Conservation (phyloP, 176 grass and related monocot species). For the Ensete glaucum region DNA sequence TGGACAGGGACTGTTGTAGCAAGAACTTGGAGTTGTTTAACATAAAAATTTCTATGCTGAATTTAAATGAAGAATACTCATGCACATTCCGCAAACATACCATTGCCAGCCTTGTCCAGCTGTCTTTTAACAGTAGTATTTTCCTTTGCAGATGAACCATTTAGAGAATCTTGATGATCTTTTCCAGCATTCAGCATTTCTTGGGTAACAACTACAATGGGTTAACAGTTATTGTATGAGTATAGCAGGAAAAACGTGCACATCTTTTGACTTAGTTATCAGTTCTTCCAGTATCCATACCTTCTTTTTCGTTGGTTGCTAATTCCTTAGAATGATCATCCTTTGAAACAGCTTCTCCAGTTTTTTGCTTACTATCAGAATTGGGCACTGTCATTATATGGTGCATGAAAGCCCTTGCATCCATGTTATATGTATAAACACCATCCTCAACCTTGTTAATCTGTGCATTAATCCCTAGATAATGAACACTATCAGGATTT, state of each 20-base stretch:
- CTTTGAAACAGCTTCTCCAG: slow-evolving; percentile 17
- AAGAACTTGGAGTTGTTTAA: neutral
- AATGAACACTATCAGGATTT: slow-evolving; percentile 74
- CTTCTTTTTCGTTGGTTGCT: slow-evolving; percentile 24
- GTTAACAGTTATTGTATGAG: neutral
- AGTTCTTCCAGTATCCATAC: slow-evolving; percentile 22
- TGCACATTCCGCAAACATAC: slow-evolving; percentile 24
- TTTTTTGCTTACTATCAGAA: slow-evolving; percentile 28
- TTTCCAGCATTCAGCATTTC: slow-evolving; percentile 32
- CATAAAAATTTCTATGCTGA: neutral
- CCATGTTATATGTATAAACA: slow-evolving; percentile 73
- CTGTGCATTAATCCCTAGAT: slow-evolving; percentile 62
- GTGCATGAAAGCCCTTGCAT: slow-evolving; percentile 76
- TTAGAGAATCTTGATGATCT: slow-evolving; percentile 14
- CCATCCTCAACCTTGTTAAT: slow-evolving; percentile 79
- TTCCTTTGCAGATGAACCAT: slow-evolving; percentile 25
- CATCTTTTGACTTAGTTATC: neutral
- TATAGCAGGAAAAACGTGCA: neutral
- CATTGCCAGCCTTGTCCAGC: slow-evolving; percentile 43
- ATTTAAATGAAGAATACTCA: no score
- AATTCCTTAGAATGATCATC: slow-evolving; percentile 14
- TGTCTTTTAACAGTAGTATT: slow-evolving; percentile 47
- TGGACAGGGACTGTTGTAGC: neutral
- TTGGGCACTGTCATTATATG: slow-evolving; percentile 40
- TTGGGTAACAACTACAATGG: neutral